Evolutionary conservation across 805 yeast genomes (phyloP), one percentile per base, ranked within the genome.

Genomic region (Wickerhamomyces hampshirensis): DNA sequence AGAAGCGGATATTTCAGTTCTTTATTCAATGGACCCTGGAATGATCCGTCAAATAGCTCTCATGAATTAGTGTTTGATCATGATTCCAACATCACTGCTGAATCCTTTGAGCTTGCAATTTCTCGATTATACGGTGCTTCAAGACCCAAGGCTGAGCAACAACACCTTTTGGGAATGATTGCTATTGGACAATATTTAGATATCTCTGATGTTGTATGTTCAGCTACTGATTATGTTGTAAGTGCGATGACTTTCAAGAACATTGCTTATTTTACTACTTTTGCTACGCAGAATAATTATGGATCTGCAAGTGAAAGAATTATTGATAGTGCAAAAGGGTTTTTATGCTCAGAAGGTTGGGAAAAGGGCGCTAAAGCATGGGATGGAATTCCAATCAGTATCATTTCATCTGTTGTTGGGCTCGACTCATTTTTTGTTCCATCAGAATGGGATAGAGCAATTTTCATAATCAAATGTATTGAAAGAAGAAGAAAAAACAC

Each of bases 381-480:
- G 80, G 69, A 64, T 39, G 66, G 60, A 1, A 59, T 75, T 9
- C 77, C 79, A 0, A 52, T 51, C 0, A 44, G 56, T 1, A 55
- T 72, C 5, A 62, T 71, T 12, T 60, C 68, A 0, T 67, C 65
- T 18, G 70, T 71, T 5, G 62, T 74, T 11, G 66, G 71, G 0
- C 59, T 66, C 13, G 77, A 75, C 44, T 69, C 67, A 15, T 74
- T 75, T 43, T 75, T 69, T 49, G 72, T 72, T 5, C 73, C 75
- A 2, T 63, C 65, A 2, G 81, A 75, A 48, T 73, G 76, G 76
- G 77, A 73, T 29, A 58, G 81, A 35, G 70, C 75, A 29, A 41
- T 68, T 19, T 73, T 75, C 42, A 58, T 68, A 4, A 64, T 70
- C 26, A 62, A 57, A 30, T 46, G 71, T 31, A 58, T 69, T 28